Evolutionary conservation across 192 early-diverging fungal species (phyloP), one percentile per base, ranked within the genome.

Genomic region (Backusella tarrabulga): DNA sequence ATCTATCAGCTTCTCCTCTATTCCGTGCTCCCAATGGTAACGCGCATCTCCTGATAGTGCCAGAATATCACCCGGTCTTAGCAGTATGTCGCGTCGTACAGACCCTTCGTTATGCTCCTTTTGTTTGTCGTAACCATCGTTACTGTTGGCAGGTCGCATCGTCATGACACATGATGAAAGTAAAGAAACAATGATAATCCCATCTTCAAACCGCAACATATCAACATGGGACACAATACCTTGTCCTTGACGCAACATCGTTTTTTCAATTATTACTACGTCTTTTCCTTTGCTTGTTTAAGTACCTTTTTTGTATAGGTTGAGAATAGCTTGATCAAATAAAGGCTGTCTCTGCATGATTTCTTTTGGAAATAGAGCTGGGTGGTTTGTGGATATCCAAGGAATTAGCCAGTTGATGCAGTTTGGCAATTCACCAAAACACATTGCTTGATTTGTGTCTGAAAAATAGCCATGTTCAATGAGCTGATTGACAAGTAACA

Each of bases 251-350:
- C 1, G 1, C 34, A 23, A 67, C 15, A 23, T 26, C 5, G 5
- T 9, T 40, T 40, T 40, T 11, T 17, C 42, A 50, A 36, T 17
- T 19, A 32, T 3, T 32, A 32, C 32, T 3, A 3, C 32, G 32
- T 41, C 36, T 6, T 34, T 15, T 56, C 4, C 3, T 14, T 34
- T 21, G 9, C 23, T 75, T 26, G 40, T 19, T n/a, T 11, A 8
- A 67, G 40, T 63, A 83, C 81, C 82, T 83, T 71, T 82, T 21
- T 74, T 68, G 72, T 88, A 88, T 5, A 86, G 67, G 68, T 88
- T 88, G 36, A 85, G 74, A 41, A 88, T 88, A 11, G 83, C 84
- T 71, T 88, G 87, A 78, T 88, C 83, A 68, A 88, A 88, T n/a
- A 88, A 60, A 5, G 87, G 87, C 26, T 38, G 7, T 1, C 87